Conservation (phyloP, 768 basidiomycete genomes). For the Lactarius trivialis region DNA sequence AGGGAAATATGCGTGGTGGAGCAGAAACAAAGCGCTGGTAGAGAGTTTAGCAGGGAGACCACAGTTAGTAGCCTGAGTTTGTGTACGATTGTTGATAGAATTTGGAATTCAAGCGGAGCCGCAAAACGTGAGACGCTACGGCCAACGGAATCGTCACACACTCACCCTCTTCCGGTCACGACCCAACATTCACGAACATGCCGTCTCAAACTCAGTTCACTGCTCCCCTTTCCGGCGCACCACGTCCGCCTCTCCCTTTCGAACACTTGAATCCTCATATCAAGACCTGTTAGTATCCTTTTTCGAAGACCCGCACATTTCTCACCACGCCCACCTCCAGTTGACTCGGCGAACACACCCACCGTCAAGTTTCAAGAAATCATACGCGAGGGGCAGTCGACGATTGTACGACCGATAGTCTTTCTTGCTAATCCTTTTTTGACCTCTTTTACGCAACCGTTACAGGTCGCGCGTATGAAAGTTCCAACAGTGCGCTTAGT, state of each 20-base stretch:
- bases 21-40: conserved; percentile 54
- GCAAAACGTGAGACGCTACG: conserved; percentile 12
- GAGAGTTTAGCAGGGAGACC: conserved; percentile 67
- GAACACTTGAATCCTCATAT: conserved; percentile 26
- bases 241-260: conserved; percentile 23
- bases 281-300: conserved; percentile 26
- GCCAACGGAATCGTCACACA: neutral
- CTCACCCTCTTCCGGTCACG: conserved; percentile 4
- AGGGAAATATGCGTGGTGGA: conserved; percentile 80
- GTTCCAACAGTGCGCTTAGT: conserved; percentile 55
- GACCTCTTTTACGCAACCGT: conserved; percentile 18
- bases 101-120: conserved; percentile 8
- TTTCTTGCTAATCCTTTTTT: conserved; percentile 8
- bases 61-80: conserved; percentile 35
- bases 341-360: conserved; percentile 45
- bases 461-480: conserved; percentile 81
- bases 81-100: conserved; percentile 7
- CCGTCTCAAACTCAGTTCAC: conserved; percentile 20
- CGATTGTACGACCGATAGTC: conserved; percentile 50
- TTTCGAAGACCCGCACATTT: conserved; percentile 12
- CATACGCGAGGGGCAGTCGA: conserved; percentile 78
- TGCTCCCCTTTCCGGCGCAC: conserved; percentile 14
- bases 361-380: conserved; percentile 90
- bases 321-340: conserved; percentile 25
- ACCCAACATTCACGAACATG: conserved; percentile 10